Evolutionary conservation across 2,329 filamentous ascomycete genomes (phyloP).

Genomic region (Claviceps sp.): DNA sequence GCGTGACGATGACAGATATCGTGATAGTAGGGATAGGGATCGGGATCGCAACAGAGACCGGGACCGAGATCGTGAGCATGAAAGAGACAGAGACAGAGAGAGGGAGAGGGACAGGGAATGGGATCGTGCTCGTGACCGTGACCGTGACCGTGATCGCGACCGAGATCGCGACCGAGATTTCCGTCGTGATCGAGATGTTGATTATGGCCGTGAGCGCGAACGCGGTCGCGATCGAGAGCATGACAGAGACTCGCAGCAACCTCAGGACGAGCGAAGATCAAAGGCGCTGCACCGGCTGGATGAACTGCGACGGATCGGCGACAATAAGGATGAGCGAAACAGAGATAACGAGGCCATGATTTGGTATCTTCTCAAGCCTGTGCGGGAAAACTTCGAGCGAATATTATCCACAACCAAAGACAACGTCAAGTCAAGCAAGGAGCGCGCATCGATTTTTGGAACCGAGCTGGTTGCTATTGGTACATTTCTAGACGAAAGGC

Average conservation of each 20-base stretch:
- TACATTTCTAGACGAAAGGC: slow-evolving; percentile 40
- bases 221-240: slow-evolving; percentile 12
- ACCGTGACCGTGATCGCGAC: slow-evolving; percentile 8
- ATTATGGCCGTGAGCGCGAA: slow-evolving; percentile 14
- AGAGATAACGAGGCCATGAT: slow-evolving; percentile 33
- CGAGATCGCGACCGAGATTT: slow-evolving; percentile 11
- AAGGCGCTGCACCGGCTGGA: slow-evolving; percentile 28
- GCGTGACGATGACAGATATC: slow-evolving; percentile 10
- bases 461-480: slow-evolving; percentile 48
- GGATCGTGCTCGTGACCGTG: neutral
- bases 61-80: slow-evolving; percentile 6
- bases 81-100: slow-evolving; percentile 11
- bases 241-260: slow-evolving; percentile 17
- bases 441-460: slow-evolving; percentile 48
- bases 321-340: slow-evolving; percentile 35
- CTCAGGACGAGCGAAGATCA: slow-evolving; percentile 26
- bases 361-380: slow-evolving; percentile 40
- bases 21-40: slow-evolving; percentile 12
- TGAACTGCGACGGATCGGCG: slow-evolving; percentile 31
- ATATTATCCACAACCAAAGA: slow-evolving; percentile 49
- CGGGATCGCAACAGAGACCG: neutral
- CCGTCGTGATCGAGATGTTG: slow-evolving; percentile 11
- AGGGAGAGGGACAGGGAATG: slow-evolving; percentile 10
- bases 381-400: slow-evolving; percentile 44
- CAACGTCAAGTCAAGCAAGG: slow-evolving; percentile 47